A percentile compares a stretch with the other conserved stretches of the same genome.
phyloP scores from a whole-genome alignment of 2,329 filamentous ascomycete species.

The Magnaporthales sp. region DNA sequence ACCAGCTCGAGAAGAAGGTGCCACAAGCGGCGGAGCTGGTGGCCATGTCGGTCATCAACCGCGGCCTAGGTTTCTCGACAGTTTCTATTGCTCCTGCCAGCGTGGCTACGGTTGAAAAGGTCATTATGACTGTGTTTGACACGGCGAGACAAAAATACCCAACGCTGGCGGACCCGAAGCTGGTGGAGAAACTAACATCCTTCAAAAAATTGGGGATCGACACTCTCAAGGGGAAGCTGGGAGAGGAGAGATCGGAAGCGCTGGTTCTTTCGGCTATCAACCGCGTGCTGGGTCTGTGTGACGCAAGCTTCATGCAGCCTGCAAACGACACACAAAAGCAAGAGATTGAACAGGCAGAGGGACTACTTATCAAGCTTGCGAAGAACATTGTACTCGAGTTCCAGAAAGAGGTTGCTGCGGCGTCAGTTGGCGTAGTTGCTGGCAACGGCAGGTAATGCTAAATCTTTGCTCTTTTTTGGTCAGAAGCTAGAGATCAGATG shows the following conservation, averaged over 20 bases:
- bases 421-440: background rate
- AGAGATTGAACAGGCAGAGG: constrained; percentile 21
- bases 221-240: constrained; percentile 29
- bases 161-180: constrained; percentile 24
- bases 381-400: constrained; percentile 15
- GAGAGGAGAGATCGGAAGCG: constrained; percentile 33
- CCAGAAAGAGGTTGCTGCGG: constrained; percentile 10
- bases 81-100: constrained; percentile 24
- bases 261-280: constrained; percentile 42
- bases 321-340: constrained; percentile 16
- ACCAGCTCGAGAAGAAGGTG: constrained; percentile 33
- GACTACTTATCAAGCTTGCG: constrained; percentile 19
- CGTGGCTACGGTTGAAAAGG: constrained; percentile 36
- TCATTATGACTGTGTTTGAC: constrained; percentile 35
- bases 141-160: constrained; percentile 14
- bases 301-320: constrained; percentile 26
- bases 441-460: background rate
- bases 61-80: constrained; percentile 37
- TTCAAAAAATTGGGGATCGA: constrained; percentile 38
- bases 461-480: too few relatives aligned
- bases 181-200: constrained; percentile 30
- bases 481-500: too few relatives aligned
- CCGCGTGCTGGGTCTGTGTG: constrained; percentile 37
- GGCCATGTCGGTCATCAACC: constrained; percentile 44
- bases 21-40: constrained; percentile 33